A percentile compares a stretch with the other conserved stretches of the same genome.
Evolutionary conservation across 345 rosid genomes (phyloP).

Genomic region (Leavenworthia alabamica): DNA sequence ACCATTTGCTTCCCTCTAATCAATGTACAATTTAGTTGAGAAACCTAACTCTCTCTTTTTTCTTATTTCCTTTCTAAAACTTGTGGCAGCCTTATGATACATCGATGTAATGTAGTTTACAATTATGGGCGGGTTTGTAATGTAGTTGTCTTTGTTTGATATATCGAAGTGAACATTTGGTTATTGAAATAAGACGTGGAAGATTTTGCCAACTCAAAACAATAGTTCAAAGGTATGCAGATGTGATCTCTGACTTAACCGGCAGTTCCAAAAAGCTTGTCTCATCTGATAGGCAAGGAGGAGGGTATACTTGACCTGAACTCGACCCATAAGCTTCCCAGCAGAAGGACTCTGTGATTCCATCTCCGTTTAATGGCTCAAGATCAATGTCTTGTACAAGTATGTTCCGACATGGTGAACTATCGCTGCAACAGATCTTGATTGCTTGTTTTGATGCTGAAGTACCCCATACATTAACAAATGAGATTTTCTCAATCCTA

Average conservation of each 20-base stretch:
- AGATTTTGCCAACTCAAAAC: background rate
- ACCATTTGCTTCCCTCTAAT: constrained; percentile 8
- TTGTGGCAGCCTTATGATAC: background rate
- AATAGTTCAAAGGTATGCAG: constrained; percentile 31
- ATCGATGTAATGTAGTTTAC: too few relatives aligned
- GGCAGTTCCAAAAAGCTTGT: constrained; percentile 42
- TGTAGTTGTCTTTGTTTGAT: too few relatives aligned
- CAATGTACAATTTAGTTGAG: background rate
- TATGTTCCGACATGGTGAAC: constrained; percentile 52
- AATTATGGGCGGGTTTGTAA: too few relatives aligned
- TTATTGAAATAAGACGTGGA: background rate
- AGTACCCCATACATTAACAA: constrained; percentile 53
- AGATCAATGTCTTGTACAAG: constrained; percentile 61
- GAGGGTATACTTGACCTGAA: constrained; percentile 48
- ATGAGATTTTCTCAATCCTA: constrained; percentile 55
- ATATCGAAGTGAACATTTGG: background rate
- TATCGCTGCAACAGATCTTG: constrained; percentile 64
- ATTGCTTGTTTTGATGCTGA: constrained; percentile 73
- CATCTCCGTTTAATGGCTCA: constrained; percentile 33
- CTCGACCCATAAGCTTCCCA: constrained; percentile 78
- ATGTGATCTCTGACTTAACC: constrained; percentile 17
- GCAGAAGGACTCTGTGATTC: constrained; percentile 46
- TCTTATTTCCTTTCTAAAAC: background rate
- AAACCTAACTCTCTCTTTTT: constrained; percentile 8
- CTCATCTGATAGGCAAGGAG: constrained; percentile 44